A percentile compares a stretch with the other conserved stretches of the same genome.
phyloP scores from a whole-genome alignment of 2,329 filamentous ascomycete species.

The Verticillium tricorpus region DNA sequence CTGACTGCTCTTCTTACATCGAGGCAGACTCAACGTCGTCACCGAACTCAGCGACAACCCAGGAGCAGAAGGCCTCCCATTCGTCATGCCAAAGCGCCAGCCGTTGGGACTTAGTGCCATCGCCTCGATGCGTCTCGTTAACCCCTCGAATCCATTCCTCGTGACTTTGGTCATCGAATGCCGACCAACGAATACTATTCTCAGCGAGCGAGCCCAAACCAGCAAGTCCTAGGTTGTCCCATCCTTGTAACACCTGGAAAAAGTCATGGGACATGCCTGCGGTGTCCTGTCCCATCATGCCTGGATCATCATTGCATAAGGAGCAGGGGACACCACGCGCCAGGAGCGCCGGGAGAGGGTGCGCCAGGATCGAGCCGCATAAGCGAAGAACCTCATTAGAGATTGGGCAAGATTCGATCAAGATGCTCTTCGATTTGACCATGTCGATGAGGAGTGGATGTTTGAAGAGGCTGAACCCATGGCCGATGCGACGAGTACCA shows the following conservation, averaged over 20 bases:
- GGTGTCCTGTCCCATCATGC: conserved; percentile 77
- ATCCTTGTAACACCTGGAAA: conserved; percentile 84
- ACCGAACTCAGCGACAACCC: conserved; percentile 75
- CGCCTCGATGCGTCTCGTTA: conserved; percentile 56
- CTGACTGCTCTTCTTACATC: too few relatives aligned
- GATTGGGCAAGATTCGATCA: conserved; percentile 87
- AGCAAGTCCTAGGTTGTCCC: conserved; percentile 85
- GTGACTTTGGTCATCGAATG: conserved; percentile 73
- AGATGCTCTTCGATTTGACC: conserved; percentile 81
- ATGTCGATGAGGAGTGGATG: conserved; percentile 86
- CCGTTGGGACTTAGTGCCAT: conserved; percentile 67
- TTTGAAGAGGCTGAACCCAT: conserved; percentile 84
- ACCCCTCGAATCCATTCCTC: conserved; percentile 71
- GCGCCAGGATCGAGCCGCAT: conserved; percentile 69
- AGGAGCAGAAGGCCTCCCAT: conserved; percentile 89
- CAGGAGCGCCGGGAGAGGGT: conserved; percentile 78
- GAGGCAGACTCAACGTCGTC: too few relatives aligned
- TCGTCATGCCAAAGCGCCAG: conserved; percentile 74
- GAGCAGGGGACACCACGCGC: conserved; percentile 79
- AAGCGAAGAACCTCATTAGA: conserved; percentile 84
- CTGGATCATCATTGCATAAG: conserved; percentile 87
- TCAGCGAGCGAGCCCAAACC: conserved; percentile 84
- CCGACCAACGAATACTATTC: conserved; percentile 87
- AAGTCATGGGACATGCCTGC: conserved; percentile 88
- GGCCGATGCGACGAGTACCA: conserved; percentile 83